Percentiles rank a stretch among this genome's conserved stretches.
Conservation (phyloP, 1,139 yeast species). For the Kurtzmaniella quercitrusa region DNA sequence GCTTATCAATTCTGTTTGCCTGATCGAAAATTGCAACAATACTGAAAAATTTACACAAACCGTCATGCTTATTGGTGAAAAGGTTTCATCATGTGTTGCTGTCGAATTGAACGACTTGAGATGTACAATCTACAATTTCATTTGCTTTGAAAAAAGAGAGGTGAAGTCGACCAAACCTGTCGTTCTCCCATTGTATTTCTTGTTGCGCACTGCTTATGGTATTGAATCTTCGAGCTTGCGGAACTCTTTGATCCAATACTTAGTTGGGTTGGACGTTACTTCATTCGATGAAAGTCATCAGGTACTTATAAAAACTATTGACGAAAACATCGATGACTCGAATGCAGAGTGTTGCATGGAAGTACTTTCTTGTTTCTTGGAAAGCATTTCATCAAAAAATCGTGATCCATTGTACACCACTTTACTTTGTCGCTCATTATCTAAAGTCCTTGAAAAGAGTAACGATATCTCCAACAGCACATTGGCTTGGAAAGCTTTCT, state of each 20-base stretch:
- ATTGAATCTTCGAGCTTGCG: conserved; percentile 10
- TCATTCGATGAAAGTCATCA: conserved; percentile 9
- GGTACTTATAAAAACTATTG: conserved; percentile 11
- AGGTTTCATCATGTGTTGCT: conserved; percentile 1
- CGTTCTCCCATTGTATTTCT: conserved; percentile 15
- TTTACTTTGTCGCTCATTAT: conserved; percentile 2
- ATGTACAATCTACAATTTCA: conserved; percentile 24
- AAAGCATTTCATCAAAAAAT: not conserved
- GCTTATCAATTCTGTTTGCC: conserved; percentile 7
- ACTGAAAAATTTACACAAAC: conserved; percentile 3
- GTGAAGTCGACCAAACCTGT: not conserved
- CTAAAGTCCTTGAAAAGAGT: not conserved
- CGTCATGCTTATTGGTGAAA: conserved; percentile 9
- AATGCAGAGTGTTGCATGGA: conserved; percentile 8
- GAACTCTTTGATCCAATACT: conserved; percentile 11
- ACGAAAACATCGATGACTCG: conserved; percentile 6
- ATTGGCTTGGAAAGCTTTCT: conserved; percentile 9
- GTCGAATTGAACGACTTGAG: conserved; percentile 10
- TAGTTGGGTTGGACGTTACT: conserved; percentile 11
- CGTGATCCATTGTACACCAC: conserved; percentile 10
- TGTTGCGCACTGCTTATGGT: conserved; percentile 12
- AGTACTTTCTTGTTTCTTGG: conserved; percentile 7
- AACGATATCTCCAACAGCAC: conserved; percentile 6
- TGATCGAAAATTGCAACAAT: conserved; percentile 1
- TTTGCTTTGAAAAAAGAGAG: conserved; percentile 4